Evolutionary conservation across 495 filamentous ascomycete species (phyloP).

Genomic region (Neurospora terricola): DNA sequence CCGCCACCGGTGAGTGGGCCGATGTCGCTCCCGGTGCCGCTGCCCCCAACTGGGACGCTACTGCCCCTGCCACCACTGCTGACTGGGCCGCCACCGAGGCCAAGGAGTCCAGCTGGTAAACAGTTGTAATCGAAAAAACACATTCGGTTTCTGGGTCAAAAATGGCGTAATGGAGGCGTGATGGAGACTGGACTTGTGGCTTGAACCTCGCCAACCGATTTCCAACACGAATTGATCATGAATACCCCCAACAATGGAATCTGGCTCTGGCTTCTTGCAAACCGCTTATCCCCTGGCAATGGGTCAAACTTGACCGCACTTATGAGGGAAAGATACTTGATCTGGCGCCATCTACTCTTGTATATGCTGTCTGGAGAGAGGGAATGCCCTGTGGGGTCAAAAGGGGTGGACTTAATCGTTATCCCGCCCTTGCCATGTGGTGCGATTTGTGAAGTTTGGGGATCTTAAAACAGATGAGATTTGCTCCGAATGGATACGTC

Average conservation of each 20-base stretch:
- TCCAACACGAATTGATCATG: constrained; percentile 10
- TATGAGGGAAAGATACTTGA: constrained; percentile 96
- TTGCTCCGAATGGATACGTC: background rate
- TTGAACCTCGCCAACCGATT: constrained; percentile 13
- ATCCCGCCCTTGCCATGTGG: constrained; percentile 32
- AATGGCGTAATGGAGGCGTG: constrained; percentile 19
- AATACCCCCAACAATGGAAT: constrained; percentile 5
- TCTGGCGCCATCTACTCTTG: constrained; percentile 10
- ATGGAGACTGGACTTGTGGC: constrained; percentile 10
- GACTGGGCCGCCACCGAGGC: constrained; percentile 60
- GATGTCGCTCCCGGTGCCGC: constrained; percentile 44
- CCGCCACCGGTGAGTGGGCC: constrained; percentile 41
- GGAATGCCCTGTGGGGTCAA: constrained; percentile 87
- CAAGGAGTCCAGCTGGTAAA: constrained; percentile 56
- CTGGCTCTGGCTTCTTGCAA: constrained; percentile 11
- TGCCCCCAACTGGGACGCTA: constrained; percentile 66
- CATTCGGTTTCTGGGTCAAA: constrained; percentile 12
- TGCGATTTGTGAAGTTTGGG: constrained; percentile 5
- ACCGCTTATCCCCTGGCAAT: constrained; percentile 15
- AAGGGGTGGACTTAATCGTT: constrained; percentile 47
- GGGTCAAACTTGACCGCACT: constrained; percentile 58
- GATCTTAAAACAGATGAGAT: background rate
- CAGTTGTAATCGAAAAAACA: constrained; percentile 11
- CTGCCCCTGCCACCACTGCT: constrained; percentile 37
- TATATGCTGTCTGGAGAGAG: constrained; percentile 46